phyloP scores from a whole-genome alignment of 2,329 filamentous ascomycete species.

The Scleromitrula shiraiana region DNA sequence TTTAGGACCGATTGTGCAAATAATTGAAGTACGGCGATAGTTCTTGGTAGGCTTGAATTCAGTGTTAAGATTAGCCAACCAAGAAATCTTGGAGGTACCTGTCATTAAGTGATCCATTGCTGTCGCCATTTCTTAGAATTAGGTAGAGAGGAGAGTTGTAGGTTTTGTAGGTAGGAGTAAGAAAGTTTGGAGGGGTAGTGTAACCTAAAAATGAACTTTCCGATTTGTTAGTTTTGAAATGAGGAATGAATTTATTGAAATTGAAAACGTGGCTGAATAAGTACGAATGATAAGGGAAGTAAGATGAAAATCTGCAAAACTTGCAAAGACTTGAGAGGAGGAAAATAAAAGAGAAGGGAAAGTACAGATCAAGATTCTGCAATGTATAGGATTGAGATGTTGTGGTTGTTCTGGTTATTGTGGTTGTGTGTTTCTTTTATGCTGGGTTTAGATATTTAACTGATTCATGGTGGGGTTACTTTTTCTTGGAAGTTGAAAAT shows the following conservation, averaged over 20 bases:
- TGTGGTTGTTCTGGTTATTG: background rate
- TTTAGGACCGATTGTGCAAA: constrained; percentile 91
- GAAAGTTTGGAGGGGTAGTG: background rate
- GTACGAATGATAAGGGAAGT: background rate
- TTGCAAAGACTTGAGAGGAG: background rate
- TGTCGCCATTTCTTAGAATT: constrained; percentile 37
- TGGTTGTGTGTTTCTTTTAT: background rate
- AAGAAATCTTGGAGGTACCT: constrained; percentile 61
- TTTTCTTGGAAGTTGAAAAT: no score
- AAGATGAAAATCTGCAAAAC: background rate
- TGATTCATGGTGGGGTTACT: background rate
- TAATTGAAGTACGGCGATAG: constrained; percentile 95
- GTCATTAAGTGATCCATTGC: constrained; percentile 81
- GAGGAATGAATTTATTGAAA: background rate
- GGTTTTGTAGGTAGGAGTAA: constrained; percentile 1
- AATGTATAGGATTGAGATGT: no score
- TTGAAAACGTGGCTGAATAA: no score
- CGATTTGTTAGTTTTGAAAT: constrained; percentile 1
- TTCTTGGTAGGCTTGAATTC: constrained; percentile 68
- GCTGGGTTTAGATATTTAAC: background rate
- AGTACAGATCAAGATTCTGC: no score
- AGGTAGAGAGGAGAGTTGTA: background rate
- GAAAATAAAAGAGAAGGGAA: background rate
- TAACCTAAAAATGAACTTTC: constrained; percentile 1
- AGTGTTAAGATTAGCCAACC: constrained; percentile 71